Conservation (phyloP, 768 basidiomycete genomes). For the Rhodotorula kratochvilovae region DNA sequence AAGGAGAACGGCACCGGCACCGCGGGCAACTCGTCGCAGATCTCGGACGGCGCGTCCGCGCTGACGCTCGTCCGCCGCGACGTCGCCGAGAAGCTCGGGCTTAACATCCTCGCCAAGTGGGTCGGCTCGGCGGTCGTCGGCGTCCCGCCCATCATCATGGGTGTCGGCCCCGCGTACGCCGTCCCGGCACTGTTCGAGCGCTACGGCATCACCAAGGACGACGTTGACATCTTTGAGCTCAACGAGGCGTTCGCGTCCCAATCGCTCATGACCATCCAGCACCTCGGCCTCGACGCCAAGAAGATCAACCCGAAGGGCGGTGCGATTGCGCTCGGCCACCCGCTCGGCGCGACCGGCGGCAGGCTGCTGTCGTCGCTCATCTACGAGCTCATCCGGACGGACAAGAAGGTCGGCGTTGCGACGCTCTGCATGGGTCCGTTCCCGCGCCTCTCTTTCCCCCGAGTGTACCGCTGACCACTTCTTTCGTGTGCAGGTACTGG, state of each 20-base stretch:
- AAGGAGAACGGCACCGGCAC: slow-evolving; percentile 49
- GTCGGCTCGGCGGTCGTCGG: slow-evolving; percentile 50
- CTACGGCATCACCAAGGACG: slow-evolving; percentile 39
- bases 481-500: not conserved
- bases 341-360: slow-evolving; percentile 56
- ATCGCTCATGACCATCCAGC: slow-evolving; percentile 50
- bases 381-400: slow-evolving; percentile 68
- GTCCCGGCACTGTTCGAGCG: slow-evolving; percentile 58
- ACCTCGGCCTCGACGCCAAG: slow-evolving; percentile 45
- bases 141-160: slow-evolving; percentile 48
- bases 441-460: no score
- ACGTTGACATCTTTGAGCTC: slow-evolving; percentile 46
- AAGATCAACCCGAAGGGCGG: slow-evolving; percentile 52
- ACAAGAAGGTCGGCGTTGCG: slow-evolving; percentile 73
- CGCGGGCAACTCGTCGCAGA: slow-evolving; percentile 52
- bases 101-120: slow-evolving; percentile 49
- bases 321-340: slow-evolving; percentile 48
- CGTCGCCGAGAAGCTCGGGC: slow-evolving; percentile 50
- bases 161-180: slow-evolving; percentile 82
- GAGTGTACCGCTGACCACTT: not conserved
- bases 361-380: slow-evolving; percentile 80
- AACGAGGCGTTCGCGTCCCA: slow-evolving; percentile 48
- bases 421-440: slow-evolving; percentile 72
- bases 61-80: slow-evolving; percentile 49
- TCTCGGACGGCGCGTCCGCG: slow-evolving; percentile 52